Evolutionary conservation across 306 rosid species (phyloP), one percentile per base, ranked within the genome.

Genomic region (Cucumis sativus): DNA sequence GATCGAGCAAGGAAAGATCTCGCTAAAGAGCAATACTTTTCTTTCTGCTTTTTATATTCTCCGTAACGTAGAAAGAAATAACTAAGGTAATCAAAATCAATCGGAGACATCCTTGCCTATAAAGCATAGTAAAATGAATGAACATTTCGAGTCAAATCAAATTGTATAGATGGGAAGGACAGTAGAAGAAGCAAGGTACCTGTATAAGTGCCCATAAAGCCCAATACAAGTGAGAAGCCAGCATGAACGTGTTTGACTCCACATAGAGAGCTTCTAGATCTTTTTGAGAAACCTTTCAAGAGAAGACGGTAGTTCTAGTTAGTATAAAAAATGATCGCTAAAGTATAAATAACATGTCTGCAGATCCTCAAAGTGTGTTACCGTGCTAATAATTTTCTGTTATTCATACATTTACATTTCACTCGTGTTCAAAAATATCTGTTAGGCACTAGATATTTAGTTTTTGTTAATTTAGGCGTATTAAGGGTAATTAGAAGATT

Each of bases 201-300:
- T 96, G 99, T 76, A 96, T 91, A 62, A 91, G n/a, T 57, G 87
- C 99, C 99, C 99, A 95, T 80, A 95, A 82, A 59, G 97, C 96
- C 99, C 99, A 96, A 81, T 79, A 83, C 81, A 96, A 35, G 88
- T 96, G 96, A 0, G 99, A 70, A 28, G 93, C 97, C 79, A 92
- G 73, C 80, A 82, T 80, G 79, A 81, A 96, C 37, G 89, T 83
- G 82, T 92, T 96, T 73, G 92, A 73, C 86, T 96, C 98, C 37
- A 87, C 87, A 78, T 91, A 96, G 14, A 92, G 83, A 61, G 88
- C 74, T 79, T 88, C 89, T 25, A 96, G 91, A 76, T 92, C 98
- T 41, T 78, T 76, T 58, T 88, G 85, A 51, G 92, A 58, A 43
- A 87, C 98, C 98, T 96, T 85, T 49, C 23, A 16, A 41, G 3